phyloP scores from a whole-genome alignment of 2,329 filamentous ascomycete species.

The Penicillium sp. region DNA sequence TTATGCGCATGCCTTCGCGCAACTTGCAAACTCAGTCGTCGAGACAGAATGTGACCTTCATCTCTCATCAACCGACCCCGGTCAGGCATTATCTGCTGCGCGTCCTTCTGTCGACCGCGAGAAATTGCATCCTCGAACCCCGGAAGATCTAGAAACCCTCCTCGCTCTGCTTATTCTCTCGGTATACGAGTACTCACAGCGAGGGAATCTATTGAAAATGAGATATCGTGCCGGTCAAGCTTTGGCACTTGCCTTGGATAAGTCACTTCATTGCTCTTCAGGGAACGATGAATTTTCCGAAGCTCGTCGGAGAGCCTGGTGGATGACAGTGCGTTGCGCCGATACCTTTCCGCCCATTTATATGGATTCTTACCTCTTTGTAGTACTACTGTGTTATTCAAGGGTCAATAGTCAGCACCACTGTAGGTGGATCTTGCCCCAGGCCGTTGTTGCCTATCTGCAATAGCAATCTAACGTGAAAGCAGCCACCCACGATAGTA shows the following conservation, averaged over 20 bases:
- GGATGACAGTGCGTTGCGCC: constrained; percentile 48
- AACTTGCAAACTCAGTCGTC: constrained; percentile 43
- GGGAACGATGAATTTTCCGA: constrained; percentile 44
- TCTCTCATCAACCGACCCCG: constrained; percentile 44
- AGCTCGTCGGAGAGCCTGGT: constrained; percentile 50
- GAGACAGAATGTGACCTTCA: constrained; percentile 50
- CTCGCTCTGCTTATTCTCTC: constrained; percentile 48
- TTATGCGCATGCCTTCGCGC: constrained; percentile 46
- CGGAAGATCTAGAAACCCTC: constrained; percentile 47
- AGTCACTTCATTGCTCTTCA: constrained; percentile 44
- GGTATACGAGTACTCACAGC: constrained; percentile 51
- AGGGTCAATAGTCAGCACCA: constrained; percentile 50
- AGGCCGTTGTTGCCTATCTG: not conserved
- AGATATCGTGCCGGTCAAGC: constrained; percentile 50
- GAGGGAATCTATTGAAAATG: constrained; percentile 53
- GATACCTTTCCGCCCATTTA: not conserved
- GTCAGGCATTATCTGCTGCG: constrained; percentile 42
- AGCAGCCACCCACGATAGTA: constrained; percentile 47
- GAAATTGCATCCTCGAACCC: constrained; percentile 43
- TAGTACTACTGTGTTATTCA: constrained; percentile 52
- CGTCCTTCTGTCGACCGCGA: constrained; percentile 38
- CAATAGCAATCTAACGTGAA: not conserved
- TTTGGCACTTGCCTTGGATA: constrained; percentile 48
- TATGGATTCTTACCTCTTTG: not conserved
- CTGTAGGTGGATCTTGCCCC: constrained; percentile 35